Evolutionary conservation across 192 early-diverging fungal genomes (phyloP).

Genomic region (Thoreauomyces humboldtii): DNA sequence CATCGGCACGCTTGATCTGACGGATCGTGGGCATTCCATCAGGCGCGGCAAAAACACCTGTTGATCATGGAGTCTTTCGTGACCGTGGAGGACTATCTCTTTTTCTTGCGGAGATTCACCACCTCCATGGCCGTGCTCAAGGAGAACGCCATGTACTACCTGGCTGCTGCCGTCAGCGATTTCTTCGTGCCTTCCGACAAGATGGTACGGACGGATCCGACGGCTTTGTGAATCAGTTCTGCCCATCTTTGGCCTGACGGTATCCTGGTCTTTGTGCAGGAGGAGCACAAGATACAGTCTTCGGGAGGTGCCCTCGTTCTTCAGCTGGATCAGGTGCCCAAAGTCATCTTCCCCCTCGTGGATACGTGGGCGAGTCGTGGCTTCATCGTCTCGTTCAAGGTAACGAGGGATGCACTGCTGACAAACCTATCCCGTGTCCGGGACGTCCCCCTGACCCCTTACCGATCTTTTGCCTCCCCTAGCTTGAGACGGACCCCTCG

Average conservation of each 20-base stretch:
- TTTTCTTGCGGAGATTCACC: constrained; percentile 76
- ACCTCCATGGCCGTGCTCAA: constrained; percentile 64
- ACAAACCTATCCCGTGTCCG: background rate
- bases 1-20: too few relatives aligned
- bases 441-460: background rate
- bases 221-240: too few relatives aligned
- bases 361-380: constrained; percentile 85
- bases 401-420: constrained; percentile 13
- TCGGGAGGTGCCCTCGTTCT: constrained; percentile 79
- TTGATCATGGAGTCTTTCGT: constrained; percentile 84
- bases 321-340: constrained; percentile 94
- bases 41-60: constrained; percentile 58
- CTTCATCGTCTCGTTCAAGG: constrained; percentile 97
- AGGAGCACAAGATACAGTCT: constrained; percentile 97
- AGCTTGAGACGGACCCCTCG: constrained; percentile 84
- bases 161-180: constrained; percentile 97
- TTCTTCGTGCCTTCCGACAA: constrained; percentile 94
- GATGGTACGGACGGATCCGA: constrained; percentile 82
- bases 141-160: constrained; percentile 83
- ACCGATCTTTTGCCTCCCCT: constrained; percentile 8
- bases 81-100: constrained; percentile 90
- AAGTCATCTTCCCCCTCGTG: constrained; percentile 90
- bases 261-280: constrained; percentile 27
- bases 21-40: too few relatives aligned
- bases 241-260: constrained; percentile 3